Percentiles rank a stretch among this genome's conserved stretches.
Conservation (phyloP, 2,329 filamentous ascomycete genomes). For the Hypoxylon sp. region DNA sequence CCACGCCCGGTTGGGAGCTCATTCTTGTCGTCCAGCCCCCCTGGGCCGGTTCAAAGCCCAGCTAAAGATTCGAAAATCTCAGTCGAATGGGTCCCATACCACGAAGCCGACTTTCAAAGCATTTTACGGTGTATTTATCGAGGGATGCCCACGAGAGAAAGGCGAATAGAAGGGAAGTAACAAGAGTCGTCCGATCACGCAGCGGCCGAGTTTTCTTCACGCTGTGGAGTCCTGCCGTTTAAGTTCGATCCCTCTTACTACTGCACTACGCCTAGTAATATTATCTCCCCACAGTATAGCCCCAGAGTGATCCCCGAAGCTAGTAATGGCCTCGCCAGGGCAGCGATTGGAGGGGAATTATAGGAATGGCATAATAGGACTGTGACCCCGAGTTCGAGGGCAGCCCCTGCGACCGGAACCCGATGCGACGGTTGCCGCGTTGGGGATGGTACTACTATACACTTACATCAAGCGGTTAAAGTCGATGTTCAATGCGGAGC, state of each 20-base stretch:
- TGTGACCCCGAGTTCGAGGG: conserved; percentile 14
- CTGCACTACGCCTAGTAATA: conserved; percentile 9
- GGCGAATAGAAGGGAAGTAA: conserved; percentile 4
- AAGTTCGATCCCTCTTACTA: conserved; percentile 8
- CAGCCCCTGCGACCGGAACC: conserved; percentile 26
- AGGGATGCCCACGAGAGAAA: background rate
- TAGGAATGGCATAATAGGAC: conserved; percentile 16
- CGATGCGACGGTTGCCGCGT: conserved; percentile 23
- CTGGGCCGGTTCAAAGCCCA: conserved; percentile 11
- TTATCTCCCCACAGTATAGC: conserved; percentile 22
- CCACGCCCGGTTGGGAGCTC: conserved; percentile 3
- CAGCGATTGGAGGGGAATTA: conserved; percentile 29
- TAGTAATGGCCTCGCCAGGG: conserved; percentile 8
- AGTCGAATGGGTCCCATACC: conserved; percentile 27
- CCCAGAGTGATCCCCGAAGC: conserved; percentile 27
- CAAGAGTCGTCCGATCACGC: conserved; percentile 9
- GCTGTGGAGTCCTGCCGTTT: conserved; percentile 20
- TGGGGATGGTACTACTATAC: conserved; percentile 20
- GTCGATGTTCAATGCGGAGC: conserved; percentile 19
- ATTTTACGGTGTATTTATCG: conserved; percentile 9
- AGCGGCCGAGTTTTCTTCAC: conserved; percentile 9
- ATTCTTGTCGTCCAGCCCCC: conserved; percentile 9
- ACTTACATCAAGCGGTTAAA: conserved; percentile 37
- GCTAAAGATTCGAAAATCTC: conserved; percentile 17
- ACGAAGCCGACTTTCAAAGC: conserved; percentile 19